Evolutionary conservation across 805 yeast genomes (phyloP), one percentile per base, ranked within the genome.

Genomic region (Torulaspora microellipsoides): DNA sequence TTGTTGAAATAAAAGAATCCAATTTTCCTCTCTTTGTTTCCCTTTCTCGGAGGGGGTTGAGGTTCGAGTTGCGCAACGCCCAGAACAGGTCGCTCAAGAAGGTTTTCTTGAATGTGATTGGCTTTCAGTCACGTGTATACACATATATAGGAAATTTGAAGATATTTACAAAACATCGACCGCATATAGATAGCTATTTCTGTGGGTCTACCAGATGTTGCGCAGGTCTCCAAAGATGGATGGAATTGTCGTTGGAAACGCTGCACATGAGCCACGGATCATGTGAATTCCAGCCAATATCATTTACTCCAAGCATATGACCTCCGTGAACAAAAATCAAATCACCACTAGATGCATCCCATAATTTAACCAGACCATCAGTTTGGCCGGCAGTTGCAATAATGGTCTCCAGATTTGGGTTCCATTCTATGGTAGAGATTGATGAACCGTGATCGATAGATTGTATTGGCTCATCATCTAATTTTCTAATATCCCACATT

Each of bases 281-380:
- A 46, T 80, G 80, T 0, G 79, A 76, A 44, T 85, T 84, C 97
- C 97, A 90, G 28, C 79, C 74, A 25, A 88, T 65, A 54, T 89
- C 97, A 51, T 83, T 85, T 2, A 90, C 86, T 3, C 91, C 89
- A n/a, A 83, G 69, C 76, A 83, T 75, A 62, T 90, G 98, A 0
- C 97, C 97, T 3, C 81, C 83, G 64, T 90, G 98, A 3, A 73
- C 71, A 58, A 90, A 89, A 7, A 78, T 35, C 39, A 53, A 62
- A 14, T 60, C 57, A 1, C 54, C 60, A 3, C 55, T 54, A 4
- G 71, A 49, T 3, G 77, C 58, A 54, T 85, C 84, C 77, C 82
- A 80, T 2, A 87, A 31, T 54, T 77, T 78, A 8, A 83, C 88
- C 36, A 72, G 54, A 1, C 78, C 76, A 54, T 82, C 88, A 1